A percentile compares a stretch with the other conserved stretches of the same genome.
Conservation (phyloP, 176 grass and related monocot species). For the Tillandsia fasciculata region DNA sequence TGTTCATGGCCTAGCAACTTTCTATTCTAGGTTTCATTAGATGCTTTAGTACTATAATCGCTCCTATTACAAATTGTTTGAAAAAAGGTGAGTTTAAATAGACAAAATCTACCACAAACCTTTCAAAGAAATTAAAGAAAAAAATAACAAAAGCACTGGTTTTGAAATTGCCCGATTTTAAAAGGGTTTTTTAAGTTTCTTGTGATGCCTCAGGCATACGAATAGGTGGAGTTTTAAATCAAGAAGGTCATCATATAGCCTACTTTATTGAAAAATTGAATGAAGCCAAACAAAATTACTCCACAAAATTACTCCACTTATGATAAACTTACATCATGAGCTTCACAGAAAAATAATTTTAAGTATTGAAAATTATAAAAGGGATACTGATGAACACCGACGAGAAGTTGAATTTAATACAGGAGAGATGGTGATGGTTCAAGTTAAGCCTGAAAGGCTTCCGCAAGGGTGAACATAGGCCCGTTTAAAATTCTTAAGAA, state of each 20-base stretch:
- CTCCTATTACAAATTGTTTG: not conserved
- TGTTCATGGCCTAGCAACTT: not conserved
- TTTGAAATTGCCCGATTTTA: not conserved
- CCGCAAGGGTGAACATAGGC: not conserved
- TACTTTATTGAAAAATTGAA: conserved; percentile 7
- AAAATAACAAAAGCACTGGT: not conserved
- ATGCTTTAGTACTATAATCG: not conserved
- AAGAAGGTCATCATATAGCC: not conserved
- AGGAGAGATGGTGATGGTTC: no score
- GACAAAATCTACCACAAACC: not conserved
- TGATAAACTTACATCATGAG: not conserved
- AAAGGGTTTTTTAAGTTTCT: not conserved
- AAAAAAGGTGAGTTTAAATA: not conserved
- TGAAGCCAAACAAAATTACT: not conserved
- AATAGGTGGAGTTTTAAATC: no score
- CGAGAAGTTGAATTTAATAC: no score
- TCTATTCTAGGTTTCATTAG: not conserved
- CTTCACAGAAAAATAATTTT: no score
- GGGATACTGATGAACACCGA: no score
- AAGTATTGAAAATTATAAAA: no score
- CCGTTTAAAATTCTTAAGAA: not conserved
- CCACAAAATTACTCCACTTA: not conserved
- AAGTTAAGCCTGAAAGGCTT: no score
- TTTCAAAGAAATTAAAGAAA: not conserved
- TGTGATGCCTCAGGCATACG: not conserved